These are phyloP conservation scores for Hygrocybe punicea DNA, from an alignment of 768 basidiomycete genomes.

Conservation along the genomic window DNA sequence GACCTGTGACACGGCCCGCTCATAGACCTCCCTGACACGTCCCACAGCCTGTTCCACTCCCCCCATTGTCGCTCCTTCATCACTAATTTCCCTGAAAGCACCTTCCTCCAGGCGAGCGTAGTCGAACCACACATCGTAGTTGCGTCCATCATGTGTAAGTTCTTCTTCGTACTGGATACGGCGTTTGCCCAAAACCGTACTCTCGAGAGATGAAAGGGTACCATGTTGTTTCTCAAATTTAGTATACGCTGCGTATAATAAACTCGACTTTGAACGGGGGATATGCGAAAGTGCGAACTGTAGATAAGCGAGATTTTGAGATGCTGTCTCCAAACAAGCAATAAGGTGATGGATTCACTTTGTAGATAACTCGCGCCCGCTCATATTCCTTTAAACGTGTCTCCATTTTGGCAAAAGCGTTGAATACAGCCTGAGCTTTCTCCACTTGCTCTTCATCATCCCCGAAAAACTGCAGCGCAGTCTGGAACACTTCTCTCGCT, in stretches of 20 bases:
- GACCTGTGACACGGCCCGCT: constrained; percentile 91
- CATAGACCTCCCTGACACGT: constrained; percentile 90
- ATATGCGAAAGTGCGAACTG: constrained; percentile 94
- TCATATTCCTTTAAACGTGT: constrained; percentile 94
- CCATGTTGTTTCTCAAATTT: constrained; percentile 99
- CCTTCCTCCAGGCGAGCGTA: constrained; percentile 91
- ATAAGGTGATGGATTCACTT: constrained; percentile 50
- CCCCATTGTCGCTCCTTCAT: constrained; percentile 69
- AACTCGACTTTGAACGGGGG: constrained; percentile 85
- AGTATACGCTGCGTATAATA: constrained; percentile 88
- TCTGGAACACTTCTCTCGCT: constrained; percentile 85
- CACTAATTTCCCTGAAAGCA: constrained; percentile 68
- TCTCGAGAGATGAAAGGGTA: constrained; percentile 79
- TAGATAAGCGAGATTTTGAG: background rate
- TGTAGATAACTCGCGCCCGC: constrained; percentile 94
- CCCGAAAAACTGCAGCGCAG: constrained; percentile 84
- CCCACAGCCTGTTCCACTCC: constrained; percentile 60
- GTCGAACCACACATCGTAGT: constrained; percentile 99
- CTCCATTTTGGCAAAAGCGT: constrained; percentile 94
- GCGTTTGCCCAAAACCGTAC: constrained; percentile 94
- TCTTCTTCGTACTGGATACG: constrained; percentile 99
- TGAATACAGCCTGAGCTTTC: constrained; percentile 91
- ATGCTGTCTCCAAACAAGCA: background rate
- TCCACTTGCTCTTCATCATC: constrained; percentile 91
- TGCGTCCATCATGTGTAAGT: constrained; percentile 81